These are phyloP conservation scores for Echria macrotheca DNA, from an alignment of 495 filamentous ascomycete genomes.

Conservation along the genomic window DNA sequence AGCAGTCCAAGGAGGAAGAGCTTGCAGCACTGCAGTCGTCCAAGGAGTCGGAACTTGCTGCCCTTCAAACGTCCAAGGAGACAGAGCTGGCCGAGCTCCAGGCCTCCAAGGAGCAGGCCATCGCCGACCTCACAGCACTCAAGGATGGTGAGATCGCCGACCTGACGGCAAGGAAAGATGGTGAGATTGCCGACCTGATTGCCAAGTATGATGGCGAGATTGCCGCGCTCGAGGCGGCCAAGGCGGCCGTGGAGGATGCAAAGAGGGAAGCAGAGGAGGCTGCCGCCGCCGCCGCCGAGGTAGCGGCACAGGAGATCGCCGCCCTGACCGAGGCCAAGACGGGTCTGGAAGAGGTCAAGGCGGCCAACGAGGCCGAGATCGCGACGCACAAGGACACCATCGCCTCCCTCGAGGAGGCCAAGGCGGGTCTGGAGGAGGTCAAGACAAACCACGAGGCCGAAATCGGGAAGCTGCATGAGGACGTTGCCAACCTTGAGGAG, in stretches of 20 bases:
- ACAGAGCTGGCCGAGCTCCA: slow-evolving; percentile 5
- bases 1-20: neutral
- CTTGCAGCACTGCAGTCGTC: neutral
- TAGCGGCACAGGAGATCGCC: slow-evolving; percentile 24
- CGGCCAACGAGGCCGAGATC: slow-evolving; percentile 15
- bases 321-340: slow-evolving; percentile 20
- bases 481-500: slow-evolving; percentile 18
- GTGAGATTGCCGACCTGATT: slow-evolving; percentile 8
- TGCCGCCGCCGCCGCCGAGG: slow-evolving; percentile 23
- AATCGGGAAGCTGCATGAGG: slow-evolving; percentile 20
- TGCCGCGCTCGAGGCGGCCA: slow-evolving; percentile 19
- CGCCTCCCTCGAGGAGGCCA: slow-evolving; percentile 12
- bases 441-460: slow-evolving; percentile 25
- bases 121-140: slow-evolving; percentile 1
- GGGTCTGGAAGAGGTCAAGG: slow-evolving; percentile 13
- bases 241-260: slow-evolving; percentile 21
- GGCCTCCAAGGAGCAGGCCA: neutral
- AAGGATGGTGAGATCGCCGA: slow-evolving; percentile 2
- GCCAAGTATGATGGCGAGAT: slow-evolving; percentile 10
- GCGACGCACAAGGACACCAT: slow-evolving; percentile 10
- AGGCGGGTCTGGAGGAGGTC: slow-evolving; percentile 19
- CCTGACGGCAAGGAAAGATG: slow-evolving; percentile 1
- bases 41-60: slow-evolving; percentile 5
- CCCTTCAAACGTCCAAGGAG: slow-evolving; percentile 5
- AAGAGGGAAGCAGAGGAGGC: slow-evolving; percentile 22